Evolutionary conservation across 2,329 filamentous ascomycete species (phyloP).

Genomic region (Aureobasidium sp.): DNA sequence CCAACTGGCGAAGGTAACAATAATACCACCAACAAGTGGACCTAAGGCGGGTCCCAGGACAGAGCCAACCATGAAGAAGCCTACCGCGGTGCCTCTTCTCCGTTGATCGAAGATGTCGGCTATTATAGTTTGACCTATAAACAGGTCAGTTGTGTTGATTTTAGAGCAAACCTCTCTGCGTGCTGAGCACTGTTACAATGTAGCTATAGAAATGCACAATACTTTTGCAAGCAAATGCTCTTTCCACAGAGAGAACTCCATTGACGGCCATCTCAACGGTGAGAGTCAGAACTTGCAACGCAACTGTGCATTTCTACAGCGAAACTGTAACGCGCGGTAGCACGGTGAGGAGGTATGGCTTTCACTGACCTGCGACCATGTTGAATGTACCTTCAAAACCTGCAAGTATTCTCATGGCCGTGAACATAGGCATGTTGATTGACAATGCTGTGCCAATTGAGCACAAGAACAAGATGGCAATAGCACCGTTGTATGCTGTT

Average conservation of each 20-base stretch:
- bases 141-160: not conserved
- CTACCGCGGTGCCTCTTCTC: conserved; percentile 60
- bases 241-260: too few species aligned
- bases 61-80: conserved; percentile 61
- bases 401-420: conserved; percentile 63
- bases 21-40: conserved; percentile 63
- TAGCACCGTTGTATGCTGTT: conserved; percentile 48
- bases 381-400: conserved; percentile 70
- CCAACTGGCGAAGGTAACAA: conserved; percentile 66
- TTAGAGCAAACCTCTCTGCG: not conserved
- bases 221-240: too few species aligned
- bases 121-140: conserved; percentile 45
- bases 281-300: not conserved
- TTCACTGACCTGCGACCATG: conserved; percentile 52
- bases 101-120: conserved; percentile 40
- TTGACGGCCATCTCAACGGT: too few species aligned
- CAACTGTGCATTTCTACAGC: not conserved
- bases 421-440: conserved; percentile 61
- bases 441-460: conserved; percentile 64
- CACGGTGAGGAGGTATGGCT: too few species aligned
- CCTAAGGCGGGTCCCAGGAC: conserved; percentile 55
- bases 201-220: too few species aligned
- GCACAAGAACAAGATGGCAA: conserved; percentile 55
- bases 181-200: too few species aligned
- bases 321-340: not conserved